These are phyloP conservation scores for Pouteria glomerata DNA, from an alignment of 148 eudicot genomes.

Conservation along the genomic window DNA sequence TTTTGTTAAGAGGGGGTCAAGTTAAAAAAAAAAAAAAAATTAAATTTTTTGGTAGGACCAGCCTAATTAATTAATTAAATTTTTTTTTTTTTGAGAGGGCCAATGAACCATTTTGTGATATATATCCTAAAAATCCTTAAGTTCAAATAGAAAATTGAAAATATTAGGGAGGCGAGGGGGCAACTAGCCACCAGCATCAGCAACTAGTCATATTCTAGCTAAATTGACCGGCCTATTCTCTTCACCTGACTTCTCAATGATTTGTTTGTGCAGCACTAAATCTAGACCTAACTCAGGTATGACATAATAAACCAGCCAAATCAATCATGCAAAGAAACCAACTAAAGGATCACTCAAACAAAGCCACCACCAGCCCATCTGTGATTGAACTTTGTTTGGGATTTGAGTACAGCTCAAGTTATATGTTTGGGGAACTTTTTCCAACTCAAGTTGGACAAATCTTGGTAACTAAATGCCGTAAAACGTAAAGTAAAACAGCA, in stretches of 20 bases:
- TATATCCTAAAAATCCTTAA: too few species aligned
- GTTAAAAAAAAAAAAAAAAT: too few species aligned
- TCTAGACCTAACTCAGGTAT: neutral
- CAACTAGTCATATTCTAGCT: too few species aligned
- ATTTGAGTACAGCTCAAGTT: neutral
- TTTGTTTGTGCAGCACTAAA: neutral
- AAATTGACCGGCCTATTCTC: too few species aligned
- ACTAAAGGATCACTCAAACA: neutral
- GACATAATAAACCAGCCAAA: neutral
- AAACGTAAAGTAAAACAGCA: neutral
- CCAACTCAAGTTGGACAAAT: neutral
- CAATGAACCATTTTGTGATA: too few species aligned
- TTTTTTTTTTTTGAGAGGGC: too few species aligned
- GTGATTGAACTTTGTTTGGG: neutral
- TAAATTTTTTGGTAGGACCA: too few species aligned
- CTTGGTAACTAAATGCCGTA: neutral
- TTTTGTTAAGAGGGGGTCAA: too few species aligned
- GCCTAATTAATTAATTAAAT: too few species aligned
- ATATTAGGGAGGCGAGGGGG: too few species aligned
- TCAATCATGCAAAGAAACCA: neutral
- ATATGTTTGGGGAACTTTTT: neutral
- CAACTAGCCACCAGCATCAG: too few species aligned
- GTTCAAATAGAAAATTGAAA: too few species aligned
- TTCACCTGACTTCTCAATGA: neutral
- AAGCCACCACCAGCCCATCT: neutral